Conservation (phyloP, 208 protist species). For the Herpetomonas samuelpessoai region DNA sequence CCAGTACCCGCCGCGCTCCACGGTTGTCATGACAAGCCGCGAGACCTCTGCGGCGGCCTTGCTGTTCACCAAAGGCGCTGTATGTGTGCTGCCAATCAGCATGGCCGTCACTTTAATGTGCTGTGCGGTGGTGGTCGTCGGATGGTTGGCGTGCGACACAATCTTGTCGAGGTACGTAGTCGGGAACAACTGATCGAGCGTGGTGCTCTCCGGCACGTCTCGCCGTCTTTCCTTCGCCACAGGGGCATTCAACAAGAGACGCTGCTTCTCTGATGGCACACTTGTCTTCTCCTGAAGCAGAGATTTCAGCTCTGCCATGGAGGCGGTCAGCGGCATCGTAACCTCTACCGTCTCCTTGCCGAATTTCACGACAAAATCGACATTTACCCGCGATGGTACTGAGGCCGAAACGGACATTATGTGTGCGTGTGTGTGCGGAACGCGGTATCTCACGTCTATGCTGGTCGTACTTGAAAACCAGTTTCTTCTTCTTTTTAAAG, state of each 20-base stretch:
- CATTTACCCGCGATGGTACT: too few species aligned
- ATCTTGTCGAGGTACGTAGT: slow-evolving; percentile 14
- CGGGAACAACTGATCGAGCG: slow-evolving; percentile 37
- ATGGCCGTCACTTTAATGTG: slow-evolving; percentile 55
- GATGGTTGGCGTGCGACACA: slow-evolving; percentile 14
- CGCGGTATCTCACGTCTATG: too few species aligned
- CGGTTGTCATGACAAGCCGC: slow-evolving; percentile 57
- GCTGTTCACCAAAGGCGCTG: slow-evolving; percentile 40
- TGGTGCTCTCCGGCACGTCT: slow-evolving; percentile 16
- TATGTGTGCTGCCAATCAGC: slow-evolving; percentile 53
- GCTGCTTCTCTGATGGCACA: slow-evolving; percentile 49
- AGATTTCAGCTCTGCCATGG: slow-evolving; percentile 47
- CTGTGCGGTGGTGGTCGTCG: slow-evolving; percentile 10
- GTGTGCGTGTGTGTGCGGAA: too few species aligned
- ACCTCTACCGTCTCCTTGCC: slow-evolving; percentile 14
- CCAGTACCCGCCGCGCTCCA: slow-evolving; percentile 65
- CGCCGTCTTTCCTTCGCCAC: slow-evolving; percentile 50
- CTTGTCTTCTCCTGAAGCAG: slow-evolving; percentile 35
- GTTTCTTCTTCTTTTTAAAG: too few species aligned
- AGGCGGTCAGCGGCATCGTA: slow-evolving; percentile 26
- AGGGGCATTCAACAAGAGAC: slow-evolving; percentile 63
- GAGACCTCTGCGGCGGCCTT: slow-evolving; percentile 59
- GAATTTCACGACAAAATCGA: slow-evolving; percentile 22
- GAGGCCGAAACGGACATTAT: too few species aligned
- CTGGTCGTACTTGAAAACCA: too few species aligned